Conservation (phyloP, 352 stramenopile species). For the Thalassiosira oceanica region DNA sequence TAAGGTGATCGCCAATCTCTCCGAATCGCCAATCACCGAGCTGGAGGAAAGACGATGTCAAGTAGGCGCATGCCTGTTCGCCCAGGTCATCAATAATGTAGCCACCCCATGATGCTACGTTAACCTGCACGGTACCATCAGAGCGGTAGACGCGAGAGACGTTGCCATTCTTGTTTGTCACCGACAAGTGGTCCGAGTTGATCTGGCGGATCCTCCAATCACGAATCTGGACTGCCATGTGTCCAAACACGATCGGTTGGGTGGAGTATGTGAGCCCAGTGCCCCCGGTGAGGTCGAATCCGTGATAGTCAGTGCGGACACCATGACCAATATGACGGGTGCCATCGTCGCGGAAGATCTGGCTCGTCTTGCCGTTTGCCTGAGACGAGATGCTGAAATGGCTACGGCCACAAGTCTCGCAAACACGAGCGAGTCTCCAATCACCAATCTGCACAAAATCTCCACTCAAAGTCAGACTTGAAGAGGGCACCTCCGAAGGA, state of each 20-base stretch:
- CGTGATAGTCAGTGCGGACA: no score
- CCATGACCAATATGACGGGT: no score
- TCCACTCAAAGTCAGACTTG: no score
- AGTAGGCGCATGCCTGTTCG: not conserved
- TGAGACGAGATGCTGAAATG: not conserved
- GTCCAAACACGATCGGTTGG: not conserved
- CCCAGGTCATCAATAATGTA: not conserved
- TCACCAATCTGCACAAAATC: not conserved
- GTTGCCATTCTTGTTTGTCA: not conserved
- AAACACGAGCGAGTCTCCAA: not conserved
- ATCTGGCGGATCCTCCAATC: constrained; percentile 2
- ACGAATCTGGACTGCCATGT: not conserved
- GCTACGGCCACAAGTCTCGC: not conserved
- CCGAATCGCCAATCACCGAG: not conserved
- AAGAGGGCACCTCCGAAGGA: no score
- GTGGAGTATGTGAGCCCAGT: constrained; percentile 3
- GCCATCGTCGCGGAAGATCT: no score
- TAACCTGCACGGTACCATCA: no score
- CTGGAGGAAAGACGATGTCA: not conserved
- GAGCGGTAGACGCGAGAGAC: not conserved
- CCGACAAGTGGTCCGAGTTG: not conserved
- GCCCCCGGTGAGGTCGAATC: not conserved
- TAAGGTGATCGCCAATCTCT: not conserved
- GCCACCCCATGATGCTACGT: no score
- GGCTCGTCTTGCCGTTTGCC: no score